Conservation (phyloP, 768 basidiomycete genomes). For the Lentinula detonsa region DNA sequence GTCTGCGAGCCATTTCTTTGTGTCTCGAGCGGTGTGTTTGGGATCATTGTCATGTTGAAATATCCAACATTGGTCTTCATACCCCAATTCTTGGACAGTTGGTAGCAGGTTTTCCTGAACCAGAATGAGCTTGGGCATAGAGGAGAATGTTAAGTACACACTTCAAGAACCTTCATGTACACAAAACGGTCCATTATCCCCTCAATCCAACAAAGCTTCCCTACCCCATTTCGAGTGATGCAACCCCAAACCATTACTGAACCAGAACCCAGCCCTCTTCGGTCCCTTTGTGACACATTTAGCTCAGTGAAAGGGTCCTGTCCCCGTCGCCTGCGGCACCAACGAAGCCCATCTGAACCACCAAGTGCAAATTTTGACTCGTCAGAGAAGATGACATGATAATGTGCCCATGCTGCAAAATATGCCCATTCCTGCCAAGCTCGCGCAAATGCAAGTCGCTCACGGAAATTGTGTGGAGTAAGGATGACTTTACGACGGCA, state of each 20-base stretch:
- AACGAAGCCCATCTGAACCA: background rate
- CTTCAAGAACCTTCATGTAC: background rate
- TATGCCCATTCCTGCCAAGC: background rate
- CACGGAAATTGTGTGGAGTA: background rate
- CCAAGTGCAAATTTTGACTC: background rate
- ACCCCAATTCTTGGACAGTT: no score
- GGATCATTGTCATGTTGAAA: no score
- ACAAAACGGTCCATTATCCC: background rate
- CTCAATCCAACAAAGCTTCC: background rate
- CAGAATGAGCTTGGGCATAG: no score
- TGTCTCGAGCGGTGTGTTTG: background rate
- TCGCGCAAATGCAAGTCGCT: background rate
- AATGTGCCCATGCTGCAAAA: background rate
- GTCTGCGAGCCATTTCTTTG: slow-evolving; percentile 12
- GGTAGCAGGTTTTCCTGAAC: no score
- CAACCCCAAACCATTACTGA: background rate
- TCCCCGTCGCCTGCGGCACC: background rate
- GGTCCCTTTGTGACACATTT: background rate
- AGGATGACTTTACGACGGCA: background rate
- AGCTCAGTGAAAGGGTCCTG: background rate
- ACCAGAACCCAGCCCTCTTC: background rate
- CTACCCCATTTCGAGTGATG: no score
- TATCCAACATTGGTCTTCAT: no score
- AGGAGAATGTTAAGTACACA: no score
- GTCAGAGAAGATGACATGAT: background rate